These are phyloP conservation scores for Hypsizygus marmoreus DNA, from an alignment of 768 basidiomycete genomes.

Conservation along the genomic window DNA sequence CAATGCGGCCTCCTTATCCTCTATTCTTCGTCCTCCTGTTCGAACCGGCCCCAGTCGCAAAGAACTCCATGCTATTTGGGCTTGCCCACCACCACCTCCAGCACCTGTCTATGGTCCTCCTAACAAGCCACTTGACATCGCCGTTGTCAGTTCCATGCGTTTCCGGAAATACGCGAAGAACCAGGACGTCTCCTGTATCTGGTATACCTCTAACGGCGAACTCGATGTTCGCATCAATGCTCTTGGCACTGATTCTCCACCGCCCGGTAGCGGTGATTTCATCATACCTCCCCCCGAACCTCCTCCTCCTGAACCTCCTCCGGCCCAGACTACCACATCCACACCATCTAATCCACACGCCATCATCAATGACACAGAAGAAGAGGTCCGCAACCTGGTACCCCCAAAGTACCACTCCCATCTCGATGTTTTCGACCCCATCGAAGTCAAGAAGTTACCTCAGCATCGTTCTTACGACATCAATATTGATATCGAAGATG, in stretches of 20 bases:
- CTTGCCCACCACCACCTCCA: slow-evolving; percentile 3
- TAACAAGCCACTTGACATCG: slow-evolving; percentile 15
- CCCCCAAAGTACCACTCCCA: not conserved
- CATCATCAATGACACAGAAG: not conserved
- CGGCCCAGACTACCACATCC: slow-evolving; percentile 5
- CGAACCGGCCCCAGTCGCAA: slow-evolving; percentile 10
- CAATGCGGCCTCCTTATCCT: not conserved
- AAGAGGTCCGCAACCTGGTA: slow-evolving; percentile 24
- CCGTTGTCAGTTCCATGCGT: slow-evolving; percentile 8
- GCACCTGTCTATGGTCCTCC: slow-evolving; percentile 15
- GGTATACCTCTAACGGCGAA: slow-evolving; percentile 3
- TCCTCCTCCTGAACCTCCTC: slow-evolving; percentile 16
- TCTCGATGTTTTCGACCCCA: slow-evolving; percentile 22
- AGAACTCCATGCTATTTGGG: slow-evolving; percentile 16
- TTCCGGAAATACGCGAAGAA: slow-evolving; percentile 25
- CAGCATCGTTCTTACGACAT: slow-evolving; percentile 36
- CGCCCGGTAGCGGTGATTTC: slow-evolving; percentile 1
- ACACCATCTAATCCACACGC: no score
- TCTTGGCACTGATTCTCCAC: no score
- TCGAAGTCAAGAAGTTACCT: slow-evolving; percentile 26
- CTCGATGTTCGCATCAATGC: not conserved
- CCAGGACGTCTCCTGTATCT: slow-evolving; percentile 7
- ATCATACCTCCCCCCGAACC: slow-evolving; percentile 12
- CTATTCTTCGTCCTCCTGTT: slow-evolving; percentile 7
- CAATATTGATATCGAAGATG: slow-evolving; percentile 34